Percentiles rank a stretch among this genome's conserved stretches.
These are phyloP conservation scores for Pythium insidiosum DNA, from an alignment of 352 stramenopile genomes.

Conservation along the genomic window DNA sequence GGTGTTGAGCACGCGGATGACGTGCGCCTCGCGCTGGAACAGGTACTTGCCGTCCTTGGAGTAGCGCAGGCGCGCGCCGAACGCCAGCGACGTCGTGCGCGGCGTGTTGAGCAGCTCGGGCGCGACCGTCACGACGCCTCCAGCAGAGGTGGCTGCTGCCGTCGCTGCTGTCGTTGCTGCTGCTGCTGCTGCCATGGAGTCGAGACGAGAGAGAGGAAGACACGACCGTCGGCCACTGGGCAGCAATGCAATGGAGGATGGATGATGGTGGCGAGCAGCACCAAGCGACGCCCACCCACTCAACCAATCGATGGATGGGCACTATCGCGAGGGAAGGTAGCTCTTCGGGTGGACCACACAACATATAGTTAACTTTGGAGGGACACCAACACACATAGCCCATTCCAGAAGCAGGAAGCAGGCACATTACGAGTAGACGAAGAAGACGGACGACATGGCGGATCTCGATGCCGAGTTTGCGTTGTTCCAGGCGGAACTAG, in stretches of 20 bases:
- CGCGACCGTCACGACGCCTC: slow-evolving; percentile 2
- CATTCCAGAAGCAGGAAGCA: too few relatives aligned
- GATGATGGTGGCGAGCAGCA: too few relatives aligned
- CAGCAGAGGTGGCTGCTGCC: slow-evolving; percentile 7
- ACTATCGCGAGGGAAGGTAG: too few relatives aligned
- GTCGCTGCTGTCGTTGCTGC: slow-evolving; percentile 1
- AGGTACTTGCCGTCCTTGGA: slow-evolving; percentile 62
- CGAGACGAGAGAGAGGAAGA: too few relatives aligned
- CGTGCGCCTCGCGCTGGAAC: slow-evolving; percentile 72
- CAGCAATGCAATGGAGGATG: too few relatives aligned
- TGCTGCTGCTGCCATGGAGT: slow-evolving; percentile 4
- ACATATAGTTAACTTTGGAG: slow-evolving; percentile 12
- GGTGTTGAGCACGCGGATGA: slow-evolving; percentile 60
- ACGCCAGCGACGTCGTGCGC: slow-evolving; percentile 1
- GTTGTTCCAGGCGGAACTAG: slow-evolving; percentile 76
- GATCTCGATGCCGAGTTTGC: slow-evolving; percentile 77
- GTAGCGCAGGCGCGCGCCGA: slow-evolving; percentile 35
- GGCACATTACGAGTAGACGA: background rate
- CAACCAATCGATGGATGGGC: too few relatives aligned
- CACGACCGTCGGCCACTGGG: too few relatives aligned
- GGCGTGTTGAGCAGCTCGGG: slow-evolving; percentile 27
- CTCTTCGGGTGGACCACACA: background rate
- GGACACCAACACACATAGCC: too few relatives aligned
- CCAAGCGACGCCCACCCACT: too few relatives aligned
- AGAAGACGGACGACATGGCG: slow-evolving; percentile 23